These are phyloP conservation scores for Saturnispora kantuleensis DNA, from an alignment of 805 yeast genomes.

Conservation along the genomic window DNA sequence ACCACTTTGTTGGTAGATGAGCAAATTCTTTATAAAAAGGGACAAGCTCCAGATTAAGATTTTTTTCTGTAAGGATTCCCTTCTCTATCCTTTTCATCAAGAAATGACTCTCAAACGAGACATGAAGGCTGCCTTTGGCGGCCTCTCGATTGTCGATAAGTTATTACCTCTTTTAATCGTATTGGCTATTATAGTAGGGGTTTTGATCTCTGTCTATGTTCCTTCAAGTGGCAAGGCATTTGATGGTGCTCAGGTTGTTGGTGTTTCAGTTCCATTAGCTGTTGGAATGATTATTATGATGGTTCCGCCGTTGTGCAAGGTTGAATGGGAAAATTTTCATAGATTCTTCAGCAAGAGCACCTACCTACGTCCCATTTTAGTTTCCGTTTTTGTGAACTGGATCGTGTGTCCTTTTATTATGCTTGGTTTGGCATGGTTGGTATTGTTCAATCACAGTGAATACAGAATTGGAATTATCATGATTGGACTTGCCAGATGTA, in stretches of 20 bases:
- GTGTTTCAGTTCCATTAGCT: constrained; percentile 37
- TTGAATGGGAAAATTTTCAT: constrained; percentile 39
- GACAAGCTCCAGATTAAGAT: too few relatives aligned
- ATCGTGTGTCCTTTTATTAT: constrained; percentile 45
- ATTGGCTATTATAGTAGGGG: constrained; percentile 30
- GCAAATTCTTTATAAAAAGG: too few relatives aligned
- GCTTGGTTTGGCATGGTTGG: constrained; percentile 48
- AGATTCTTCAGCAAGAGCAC: constrained; percentile 16
- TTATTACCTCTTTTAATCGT: constrained; percentile 22
- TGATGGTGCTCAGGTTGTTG: constrained; percentile 27
- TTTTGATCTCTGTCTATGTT: constrained; percentile 32
- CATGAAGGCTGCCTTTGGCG: constrained; percentile 6
- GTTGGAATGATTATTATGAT: constrained; percentile 46
- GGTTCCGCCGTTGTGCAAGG: constrained; percentile 47
- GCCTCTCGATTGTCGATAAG: constrained; percentile 27
- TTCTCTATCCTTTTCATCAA: too few relatives aligned
- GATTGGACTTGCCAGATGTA: constrained; percentile 52
- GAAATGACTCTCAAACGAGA: neutral
- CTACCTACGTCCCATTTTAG: constrained; percentile 24
- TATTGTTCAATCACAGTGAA: constrained; percentile 37
- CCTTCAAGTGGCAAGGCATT: constrained; percentile 30
- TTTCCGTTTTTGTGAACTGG: constrained; percentile 45
- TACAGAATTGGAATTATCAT: constrained; percentile 46
- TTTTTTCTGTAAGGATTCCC: too few relatives aligned
- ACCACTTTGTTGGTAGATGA: too few relatives aligned